These are phyloP conservation scores for Mariannaea elegans DNA, from an alignment of 2,329 filamentous ascomycete species.

Conservation along the genomic window DNA sequence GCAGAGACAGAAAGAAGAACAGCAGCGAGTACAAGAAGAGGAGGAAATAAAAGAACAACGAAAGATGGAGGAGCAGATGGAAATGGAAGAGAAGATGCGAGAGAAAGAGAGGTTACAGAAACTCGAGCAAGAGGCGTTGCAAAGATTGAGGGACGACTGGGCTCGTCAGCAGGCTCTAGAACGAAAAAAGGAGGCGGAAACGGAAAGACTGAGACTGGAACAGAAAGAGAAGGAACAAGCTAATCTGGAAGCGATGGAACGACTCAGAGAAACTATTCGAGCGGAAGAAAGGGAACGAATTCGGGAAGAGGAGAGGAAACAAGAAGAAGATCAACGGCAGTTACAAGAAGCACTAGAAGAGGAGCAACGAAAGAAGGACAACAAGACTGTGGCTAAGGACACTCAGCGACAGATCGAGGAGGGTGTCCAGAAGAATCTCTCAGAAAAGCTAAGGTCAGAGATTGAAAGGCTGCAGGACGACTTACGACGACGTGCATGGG, in stretches of 20 bases:
- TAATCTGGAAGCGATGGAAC: neutral
- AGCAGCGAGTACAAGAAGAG: neutral
- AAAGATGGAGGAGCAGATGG: neutral
- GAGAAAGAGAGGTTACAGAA: neutral
- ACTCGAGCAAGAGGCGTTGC: constrained; percentile 7
- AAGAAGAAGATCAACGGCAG: neutral
- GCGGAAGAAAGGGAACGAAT: neutral
- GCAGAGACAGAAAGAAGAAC: neutral
- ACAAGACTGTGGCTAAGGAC: neutral
- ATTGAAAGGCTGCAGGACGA: constrained; percentile 1
- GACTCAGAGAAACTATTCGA: neutral
- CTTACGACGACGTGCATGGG: constrained; percentile 4
- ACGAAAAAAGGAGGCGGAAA: neutral
- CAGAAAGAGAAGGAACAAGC: neutral
- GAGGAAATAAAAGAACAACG: neutral
- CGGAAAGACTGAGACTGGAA: neutral
- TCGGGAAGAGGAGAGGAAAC: neutral
- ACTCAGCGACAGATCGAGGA: neutral
- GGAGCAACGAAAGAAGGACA: neutral
- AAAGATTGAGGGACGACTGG: constrained; percentile 6
- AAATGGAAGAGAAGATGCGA: neutral
- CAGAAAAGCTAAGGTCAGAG: constrained; percentile 2
- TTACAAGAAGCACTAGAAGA: neutral
- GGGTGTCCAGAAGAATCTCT: neutral
- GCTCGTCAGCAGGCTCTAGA: neutral